phyloP scores from a whole-genome alignment of 192 early-diverging fungal species.

The Bifiguratus adelaidae region DNA sequence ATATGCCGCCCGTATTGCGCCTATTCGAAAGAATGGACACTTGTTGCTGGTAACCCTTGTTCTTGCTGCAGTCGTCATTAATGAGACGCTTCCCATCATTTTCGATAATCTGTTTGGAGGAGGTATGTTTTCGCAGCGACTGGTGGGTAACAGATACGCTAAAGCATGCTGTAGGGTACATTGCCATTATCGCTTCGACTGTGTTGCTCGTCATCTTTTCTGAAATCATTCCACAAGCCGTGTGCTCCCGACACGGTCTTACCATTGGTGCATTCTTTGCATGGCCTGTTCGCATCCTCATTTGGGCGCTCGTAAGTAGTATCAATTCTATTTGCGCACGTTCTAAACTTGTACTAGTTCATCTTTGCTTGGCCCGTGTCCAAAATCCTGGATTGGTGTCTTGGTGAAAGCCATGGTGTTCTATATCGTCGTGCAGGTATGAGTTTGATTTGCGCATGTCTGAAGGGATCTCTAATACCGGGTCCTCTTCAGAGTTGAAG shows the following conservation, averaged over 20 bases:
- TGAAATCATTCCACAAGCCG: slow-evolving; percentile 89
- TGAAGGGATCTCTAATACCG: neutral
- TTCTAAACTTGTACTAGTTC: slow-evolving; percentile 20
- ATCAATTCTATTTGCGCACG: slow-evolving; percentile 17
- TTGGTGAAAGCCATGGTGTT: slow-evolving; percentile 71
- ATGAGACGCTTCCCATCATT: slow-evolving; percentile 81
- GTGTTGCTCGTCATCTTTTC: slow-evolving; percentile 83
- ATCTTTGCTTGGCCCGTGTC: slow-evolving; percentile 78
- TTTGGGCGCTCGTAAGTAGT: slow-evolving; percentile 24
- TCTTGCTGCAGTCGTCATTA: slow-evolving; percentile 79
- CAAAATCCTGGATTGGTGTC: slow-evolving; percentile 64
- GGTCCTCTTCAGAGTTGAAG: slow-evolving; percentile 29
- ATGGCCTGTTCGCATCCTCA: slow-evolving; percentile 48
- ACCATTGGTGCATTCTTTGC: slow-evolving; percentile 86
- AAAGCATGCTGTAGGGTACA: too few species aligned
- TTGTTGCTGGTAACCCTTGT: slow-evolving; percentile 84
- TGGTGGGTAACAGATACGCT: too few species aligned
- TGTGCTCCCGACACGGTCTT: slow-evolving; percentile 83
- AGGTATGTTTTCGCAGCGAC: slow-evolving; percentile 12
- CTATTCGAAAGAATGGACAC: slow-evolving; percentile 81
- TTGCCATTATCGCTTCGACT: slow-evolving; percentile 76
- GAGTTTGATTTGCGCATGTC: neutral
- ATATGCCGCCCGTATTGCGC: slow-evolving; percentile 70
- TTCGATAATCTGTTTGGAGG: slow-evolving; percentile 58
- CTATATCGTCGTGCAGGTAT: slow-evolving; percentile 17